These are phyloP conservation scores for Epichloe amarillans DNA, from an alignment of 2,329 filamentous ascomycete genomes.

Conservation along the genomic window DNA sequence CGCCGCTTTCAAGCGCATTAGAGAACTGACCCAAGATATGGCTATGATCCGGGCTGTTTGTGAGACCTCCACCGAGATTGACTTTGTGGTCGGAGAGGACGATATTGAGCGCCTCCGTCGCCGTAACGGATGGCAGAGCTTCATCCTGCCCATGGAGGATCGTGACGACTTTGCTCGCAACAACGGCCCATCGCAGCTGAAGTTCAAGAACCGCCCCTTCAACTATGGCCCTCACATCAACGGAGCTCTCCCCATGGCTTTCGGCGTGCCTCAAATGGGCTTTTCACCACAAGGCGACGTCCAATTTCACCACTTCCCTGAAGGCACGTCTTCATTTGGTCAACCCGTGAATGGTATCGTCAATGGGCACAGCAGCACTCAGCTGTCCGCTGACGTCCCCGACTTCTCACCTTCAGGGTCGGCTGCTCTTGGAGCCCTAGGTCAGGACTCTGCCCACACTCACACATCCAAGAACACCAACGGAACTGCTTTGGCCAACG, in stretches of 20 bases:
- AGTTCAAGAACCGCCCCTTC: conserved; percentile 22
- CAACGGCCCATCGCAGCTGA: conserved; percentile 42
- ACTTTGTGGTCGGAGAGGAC: conserved; percentile 64
- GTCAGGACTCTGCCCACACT: not conserved
- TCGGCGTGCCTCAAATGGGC: conserved; percentile 16
- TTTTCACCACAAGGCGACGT: conserved; percentile 16
- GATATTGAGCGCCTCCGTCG: conserved; percentile 66
- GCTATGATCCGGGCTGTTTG: conserved; percentile 65
- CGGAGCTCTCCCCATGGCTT: conserved; percentile 18
- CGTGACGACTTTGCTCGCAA: conserved; percentile 63
- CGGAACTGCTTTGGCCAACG: conserved; percentile 5
- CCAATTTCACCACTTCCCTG: conserved; percentile 19
- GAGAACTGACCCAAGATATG: conserved; percentile 39
- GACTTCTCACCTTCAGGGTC: conserved; percentile 24
- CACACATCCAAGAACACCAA: conserved; percentile 3
- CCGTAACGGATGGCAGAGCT: conserved; percentile 64
- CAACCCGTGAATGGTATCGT: conserved; percentile 22
- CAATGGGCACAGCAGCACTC: conserved; percentile 16
- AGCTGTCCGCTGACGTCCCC: conserved; percentile 26
- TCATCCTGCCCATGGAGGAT: conserved; percentile 58
- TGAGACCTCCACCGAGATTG: conserved; percentile 56
- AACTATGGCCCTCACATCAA: conserved; percentile 18
- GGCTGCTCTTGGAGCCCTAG: not conserved
- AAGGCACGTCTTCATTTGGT: conserved; percentile 18
- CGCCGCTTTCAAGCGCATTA: conserved; percentile 66